Evolutionary conservation across 352 stramenopile species (phyloP).

Genomic region (Phytophthora kernoviae): DNA sequence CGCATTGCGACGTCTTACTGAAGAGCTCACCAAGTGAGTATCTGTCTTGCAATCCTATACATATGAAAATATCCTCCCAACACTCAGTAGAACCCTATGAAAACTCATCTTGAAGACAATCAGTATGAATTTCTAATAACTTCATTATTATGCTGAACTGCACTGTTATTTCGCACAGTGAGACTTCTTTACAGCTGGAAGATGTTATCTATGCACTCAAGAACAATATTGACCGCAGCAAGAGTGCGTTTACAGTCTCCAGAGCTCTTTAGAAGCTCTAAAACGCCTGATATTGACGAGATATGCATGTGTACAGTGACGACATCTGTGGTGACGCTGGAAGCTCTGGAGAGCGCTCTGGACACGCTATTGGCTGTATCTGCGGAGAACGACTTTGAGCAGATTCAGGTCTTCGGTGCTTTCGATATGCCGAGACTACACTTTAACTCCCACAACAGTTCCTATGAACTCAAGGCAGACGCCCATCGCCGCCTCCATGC

Average conservation of each 20-base stretch:
- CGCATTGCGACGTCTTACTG: conserved; percentile 60
- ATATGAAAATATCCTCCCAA: conserved; percentile 8
- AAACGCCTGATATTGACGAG: neutral
- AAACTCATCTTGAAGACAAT: conserved; percentile 1
- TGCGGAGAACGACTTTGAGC: conserved; percentile 79
- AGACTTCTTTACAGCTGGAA: conserved; percentile 76
- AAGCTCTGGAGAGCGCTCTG: conserved; percentile 81
- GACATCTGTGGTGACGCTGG: conserved; percentile 82
- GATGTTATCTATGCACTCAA: conserved; percentile 88
- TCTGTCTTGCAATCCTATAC: conserved; percentile 5
- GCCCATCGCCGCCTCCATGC: conserved; percentile 62
- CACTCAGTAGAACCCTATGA: conserved; percentile 4
- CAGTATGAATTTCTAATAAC: neutral
- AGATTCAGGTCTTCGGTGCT: conserved; percentile 84
- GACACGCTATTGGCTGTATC: conserved; percentile 84
- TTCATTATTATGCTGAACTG: conserved; percentile 8
- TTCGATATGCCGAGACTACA: conserved; percentile 75
- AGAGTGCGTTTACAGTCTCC: conserved; percentile 48
- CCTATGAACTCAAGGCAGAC: conserved; percentile 76
- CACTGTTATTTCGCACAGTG: conserved; percentile 33
- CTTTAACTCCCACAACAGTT: conserved; percentile 68
- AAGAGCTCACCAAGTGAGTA: conserved; percentile 70
- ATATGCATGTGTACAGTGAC: conserved; percentile 51
- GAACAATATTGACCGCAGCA: conserved; percentile 90
- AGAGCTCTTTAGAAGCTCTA: neutral